Conservation (phyloP, 305 asterid species). For the Fraxinus albicans region DNA sequence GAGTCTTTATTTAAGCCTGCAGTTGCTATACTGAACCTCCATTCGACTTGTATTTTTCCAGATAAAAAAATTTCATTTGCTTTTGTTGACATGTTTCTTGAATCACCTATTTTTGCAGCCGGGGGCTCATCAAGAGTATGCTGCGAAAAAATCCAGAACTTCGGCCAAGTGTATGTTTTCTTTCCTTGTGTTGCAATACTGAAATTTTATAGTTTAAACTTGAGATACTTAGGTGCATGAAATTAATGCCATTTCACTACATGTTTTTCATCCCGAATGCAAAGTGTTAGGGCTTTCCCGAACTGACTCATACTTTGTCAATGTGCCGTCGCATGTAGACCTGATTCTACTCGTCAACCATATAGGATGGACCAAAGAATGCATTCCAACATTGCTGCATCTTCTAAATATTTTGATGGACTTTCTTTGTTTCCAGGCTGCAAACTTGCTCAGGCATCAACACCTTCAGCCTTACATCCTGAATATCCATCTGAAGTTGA, state of each 20-base stretch:
- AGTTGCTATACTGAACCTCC: neutral
- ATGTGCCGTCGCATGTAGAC: neutral
- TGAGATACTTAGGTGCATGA: neutral
- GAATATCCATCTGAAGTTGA: slow-evolving; percentile 54
- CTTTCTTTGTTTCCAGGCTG: slow-evolving; percentile 59
- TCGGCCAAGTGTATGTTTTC: slow-evolving; percentile 82
- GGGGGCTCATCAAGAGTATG: slow-evolving; percentile 89
- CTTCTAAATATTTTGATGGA: neutral
- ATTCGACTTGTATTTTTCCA: neutral
- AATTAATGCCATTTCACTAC: neutral
- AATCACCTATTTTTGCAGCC: slow-evolving; percentile 43
- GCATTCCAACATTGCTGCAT: neutral
- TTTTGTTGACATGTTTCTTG: slow-evolving; percentile 16
- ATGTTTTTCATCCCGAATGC: neutral
- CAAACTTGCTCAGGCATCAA: slow-evolving; percentile 78
- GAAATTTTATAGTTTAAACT: neutral
- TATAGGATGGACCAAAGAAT: neutral
- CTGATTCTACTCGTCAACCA: neutral
- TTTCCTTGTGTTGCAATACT: neutral
- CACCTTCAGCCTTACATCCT: slow-evolving; percentile 77
- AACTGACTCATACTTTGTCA: neutral
- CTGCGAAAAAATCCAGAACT: slow-evolving; percentile 87
- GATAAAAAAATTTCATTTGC: slow-evolving; percentile 1
- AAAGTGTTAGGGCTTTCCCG: neutral
- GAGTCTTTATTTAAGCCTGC: slow-evolving; percentile 35